phyloP scores from a whole-genome alignment of 2,329 filamentous ascomycete species.

The Colletotrichum chlorophyti region DNA sequence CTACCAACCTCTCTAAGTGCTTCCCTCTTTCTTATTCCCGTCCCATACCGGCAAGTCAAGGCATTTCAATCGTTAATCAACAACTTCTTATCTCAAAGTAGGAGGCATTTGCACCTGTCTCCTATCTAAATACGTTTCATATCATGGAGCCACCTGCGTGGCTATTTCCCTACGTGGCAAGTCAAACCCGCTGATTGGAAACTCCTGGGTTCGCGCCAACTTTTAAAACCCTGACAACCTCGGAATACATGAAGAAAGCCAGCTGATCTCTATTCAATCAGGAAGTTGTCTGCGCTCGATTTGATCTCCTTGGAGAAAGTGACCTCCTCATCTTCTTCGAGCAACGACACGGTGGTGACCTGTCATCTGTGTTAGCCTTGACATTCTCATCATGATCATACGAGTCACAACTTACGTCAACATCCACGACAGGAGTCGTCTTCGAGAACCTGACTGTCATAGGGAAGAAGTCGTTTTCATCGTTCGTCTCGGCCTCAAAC shows the following conservation, averaged over 20 bases:
- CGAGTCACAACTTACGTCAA: constrained; percentile 76
- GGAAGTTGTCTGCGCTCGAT: constrained; percentile 76
- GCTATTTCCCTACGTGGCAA: constrained; percentile 18
- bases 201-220: constrained; percentile 21
- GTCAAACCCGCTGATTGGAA: constrained; percentile 26
- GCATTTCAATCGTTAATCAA: too few species aligned
- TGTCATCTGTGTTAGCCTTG: constrained; percentile 13
- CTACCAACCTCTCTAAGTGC: too few species aligned
- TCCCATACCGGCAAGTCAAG: too few species aligned
- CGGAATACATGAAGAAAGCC: constrained; percentile 6
- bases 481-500: constrained; percentile 87
- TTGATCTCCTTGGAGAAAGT: constrained; percentile 84
- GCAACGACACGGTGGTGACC: constrained; percentile 73
- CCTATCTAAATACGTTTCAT: constrained; percentile 27
- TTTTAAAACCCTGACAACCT: constrained; percentile 4
- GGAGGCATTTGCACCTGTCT: neutral
- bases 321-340: constrained; percentile 80
- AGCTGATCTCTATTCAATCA: constrained; percentile 68
- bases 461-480: constrained; percentile 96
- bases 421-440: constrained; percentile 84
- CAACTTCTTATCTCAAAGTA: constrained; percentile 11
- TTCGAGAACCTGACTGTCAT: constrained; percentile 93
- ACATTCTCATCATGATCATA: neutral
- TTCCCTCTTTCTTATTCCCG: too few species aligned
- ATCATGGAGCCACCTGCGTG: constrained; percentile 22